Base-by-base conservation (phyloP, 805 yeast species). In the Saccharomycopsis malanga region DNA sequence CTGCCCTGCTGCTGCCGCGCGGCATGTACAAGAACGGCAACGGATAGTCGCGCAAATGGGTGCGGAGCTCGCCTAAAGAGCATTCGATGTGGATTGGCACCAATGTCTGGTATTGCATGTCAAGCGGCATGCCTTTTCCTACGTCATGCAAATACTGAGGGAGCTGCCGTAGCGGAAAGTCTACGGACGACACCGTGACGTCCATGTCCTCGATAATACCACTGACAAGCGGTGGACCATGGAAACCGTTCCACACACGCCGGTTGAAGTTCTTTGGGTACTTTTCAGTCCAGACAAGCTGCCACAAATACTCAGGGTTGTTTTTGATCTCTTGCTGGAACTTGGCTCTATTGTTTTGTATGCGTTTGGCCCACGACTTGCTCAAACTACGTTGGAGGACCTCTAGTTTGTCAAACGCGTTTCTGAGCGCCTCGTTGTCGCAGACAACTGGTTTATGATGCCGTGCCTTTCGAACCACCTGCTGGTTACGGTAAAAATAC, bases 31-130 rank as follows among this genome's bases (percentile, higher is more conserved):
- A 61, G 42, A 89, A 64, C 0, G 98, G 97, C 14, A 91, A 58
- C 0, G 97, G 97, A 58, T 83, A 87, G 58, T 89, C 98, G 46
- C 93, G 68, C 50, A 89, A 56, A 59, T 85, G 91, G 56, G 79
- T 71, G 50, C 93, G 66, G 10, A 81, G 59, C 56, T 87, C 94
- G 2, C 67, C 64, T 34, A 85, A 67, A 14, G 65, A 69, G 43
- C 85, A 65, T 46, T 80, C 76, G 12, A 83, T 37, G 60, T 67
- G 67, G 46, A 79, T 56, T 0, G 97, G 97, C 2, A 88, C 57
- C 59, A 82, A 59, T 17, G 85, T 68, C 0, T 91, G 78, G 60
- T 77, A 89, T 44, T 69, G 58, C 0, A 87, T 77, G 48, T 83
- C 86, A 44, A 59, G 58, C 0, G 98, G 97, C 10, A 83, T 74